Conservation (phyloP, 257 asterid species). For the Eustoma russellianum region DNA sequence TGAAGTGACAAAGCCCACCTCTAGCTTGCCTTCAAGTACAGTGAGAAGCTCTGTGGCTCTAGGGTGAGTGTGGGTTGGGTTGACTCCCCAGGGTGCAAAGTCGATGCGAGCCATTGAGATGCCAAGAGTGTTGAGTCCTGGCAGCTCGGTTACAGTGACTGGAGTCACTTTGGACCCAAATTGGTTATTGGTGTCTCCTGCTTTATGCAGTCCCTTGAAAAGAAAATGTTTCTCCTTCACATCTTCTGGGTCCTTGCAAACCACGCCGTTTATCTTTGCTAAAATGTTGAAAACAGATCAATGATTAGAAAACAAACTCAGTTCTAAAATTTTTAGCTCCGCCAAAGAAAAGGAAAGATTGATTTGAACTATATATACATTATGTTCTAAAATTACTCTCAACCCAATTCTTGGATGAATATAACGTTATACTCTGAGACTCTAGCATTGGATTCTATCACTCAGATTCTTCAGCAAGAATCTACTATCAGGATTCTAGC, state of each 20-base stretch:
- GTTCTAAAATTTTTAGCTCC: too few species aligned
- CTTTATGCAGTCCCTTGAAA: slow-evolving; percentile 26
- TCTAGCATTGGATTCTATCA: too few species aligned
- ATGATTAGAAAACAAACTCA: background rate
- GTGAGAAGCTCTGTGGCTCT: slow-evolving; percentile 9
- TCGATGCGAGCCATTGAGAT: slow-evolving; percentile 4
- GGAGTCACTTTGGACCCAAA: slow-evolving; percentile 13
- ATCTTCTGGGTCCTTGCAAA: slow-evolving; percentile 15
- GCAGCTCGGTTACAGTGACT: slow-evolving; percentile 2
- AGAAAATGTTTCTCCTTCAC: slow-evolving; percentile 11
- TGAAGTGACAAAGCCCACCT: slow-evolving; percentile 13
- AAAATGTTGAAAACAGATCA: background rate
- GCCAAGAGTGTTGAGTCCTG: slow-evolving; percentile 15
- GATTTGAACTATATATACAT: too few species aligned
- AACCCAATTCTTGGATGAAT: too few species aligned
- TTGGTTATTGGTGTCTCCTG: slow-evolving; percentile 26
- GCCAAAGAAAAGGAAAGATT: too few species aligned
- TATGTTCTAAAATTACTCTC: too few species aligned
- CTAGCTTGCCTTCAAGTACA: slow-evolving; percentile 5
- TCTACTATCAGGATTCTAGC: too few species aligned
- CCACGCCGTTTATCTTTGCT: slow-evolving; percentile 9
- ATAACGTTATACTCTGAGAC: too few species aligned
- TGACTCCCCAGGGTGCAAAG: slow-evolving; percentile 2
- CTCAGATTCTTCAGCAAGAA: too few species aligned
- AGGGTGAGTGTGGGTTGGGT: slow-evolving; percentile 13